Percentiles rank a stretch among this genome's conserved stretches.
Evolutionary conservation across 208 protist genomes (phyloP).

Genomic region (Tetramitus jugosus): DNA sequence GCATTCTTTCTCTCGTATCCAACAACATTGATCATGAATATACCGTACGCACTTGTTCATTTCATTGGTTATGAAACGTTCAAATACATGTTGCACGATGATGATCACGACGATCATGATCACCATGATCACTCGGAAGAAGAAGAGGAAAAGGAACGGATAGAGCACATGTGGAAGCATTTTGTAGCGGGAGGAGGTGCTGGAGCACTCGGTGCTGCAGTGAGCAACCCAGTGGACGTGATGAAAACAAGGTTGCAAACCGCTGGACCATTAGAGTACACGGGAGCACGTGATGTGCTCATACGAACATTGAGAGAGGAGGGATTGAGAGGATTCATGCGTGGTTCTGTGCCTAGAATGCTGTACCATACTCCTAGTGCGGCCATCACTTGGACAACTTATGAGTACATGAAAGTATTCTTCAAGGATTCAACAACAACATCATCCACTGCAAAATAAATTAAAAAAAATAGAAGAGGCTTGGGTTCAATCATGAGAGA

Average conservation of each 20-base stretch:
- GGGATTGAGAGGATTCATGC: slow-evolving; percentile 52
- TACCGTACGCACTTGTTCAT: slow-evolving; percentile 77
- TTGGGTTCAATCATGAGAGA: too few species aligned
- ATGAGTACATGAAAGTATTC: slow-evolving; percentile 60
- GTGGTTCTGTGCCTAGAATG: slow-evolving; percentile 65
- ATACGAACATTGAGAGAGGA: background rate
- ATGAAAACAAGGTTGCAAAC: slow-evolving; percentile 78
- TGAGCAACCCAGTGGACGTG: slow-evolving; percentile 79
- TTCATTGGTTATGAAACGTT: slow-evolving; percentile 74
- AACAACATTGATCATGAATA: slow-evolving; percentile 79
- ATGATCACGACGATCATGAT: background rate
- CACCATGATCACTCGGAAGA: slow-evolving; percentile 36
- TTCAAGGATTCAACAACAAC: too few species aligned
- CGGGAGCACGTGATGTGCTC: background rate
- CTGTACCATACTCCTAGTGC: slow-evolving; percentile 71
- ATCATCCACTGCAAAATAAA: too few species aligned
- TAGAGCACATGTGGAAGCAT: too few species aligned
- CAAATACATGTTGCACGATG: slow-evolving; percentile 13
- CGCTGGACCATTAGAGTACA: slow-evolving; percentile 39
- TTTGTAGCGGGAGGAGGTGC: slow-evolving; percentile 64
- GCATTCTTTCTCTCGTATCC: slow-evolving; percentile 70
- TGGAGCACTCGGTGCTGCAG: slow-evolving; percentile 60
- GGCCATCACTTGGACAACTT: slow-evolving; percentile 79
- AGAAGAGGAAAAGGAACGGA: slow-evolving; percentile 51
- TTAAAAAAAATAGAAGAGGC: too few species aligned